Conservation (phyloP, 2,329 filamentous ascomycete genomes). For the Epichloe brachyelytri region DNA sequence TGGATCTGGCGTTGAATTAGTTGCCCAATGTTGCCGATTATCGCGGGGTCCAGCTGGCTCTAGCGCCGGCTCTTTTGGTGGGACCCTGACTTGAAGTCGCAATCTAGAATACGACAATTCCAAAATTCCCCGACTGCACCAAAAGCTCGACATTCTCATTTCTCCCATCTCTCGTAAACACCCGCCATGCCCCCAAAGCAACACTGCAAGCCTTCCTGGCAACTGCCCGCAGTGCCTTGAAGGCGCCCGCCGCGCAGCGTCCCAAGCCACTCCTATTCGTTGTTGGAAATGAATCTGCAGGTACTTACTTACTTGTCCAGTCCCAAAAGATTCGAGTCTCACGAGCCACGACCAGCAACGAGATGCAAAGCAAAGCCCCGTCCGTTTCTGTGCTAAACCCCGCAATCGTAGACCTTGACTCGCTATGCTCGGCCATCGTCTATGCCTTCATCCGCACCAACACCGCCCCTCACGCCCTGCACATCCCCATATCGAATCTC, state of each 20-base stretch:
- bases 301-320: slow-evolving; percentile 18
- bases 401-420: slow-evolving; percentile 56
- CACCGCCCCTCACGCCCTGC: slow-evolving; percentile 38
- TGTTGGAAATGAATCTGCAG: slow-evolving; percentile 55
- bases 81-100: too few relatives aligned
- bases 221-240: slow-evolving; percentile 34
- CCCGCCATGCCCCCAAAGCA: slow-evolving; percentile 17
- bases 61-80: too few relatives aligned
- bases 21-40: too few relatives aligned
- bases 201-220: slow-evolving; percentile 39
- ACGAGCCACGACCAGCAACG: too few relatives aligned
- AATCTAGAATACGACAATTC: too few relatives aligned
- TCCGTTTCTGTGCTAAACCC: too few relatives aligned
- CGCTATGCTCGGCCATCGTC: slow-evolving; percentile 60
- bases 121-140: not conserved
- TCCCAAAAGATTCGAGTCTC: not conserved
- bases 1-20: too few relatives aligned
- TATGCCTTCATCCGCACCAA: slow-evolving; percentile 62
- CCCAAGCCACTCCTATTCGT: slow-evolving; percentile 44
- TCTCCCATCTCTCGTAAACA: not conserved
- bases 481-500: slow-evolving; percentile 64
- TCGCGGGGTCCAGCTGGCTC: too few relatives aligned
- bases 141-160: not conserved
- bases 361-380: too few relatives aligned
- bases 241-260: slow-evolving; percentile 29